These are phyloP conservation scores for Globisporangium abappressorium DNA, from an alignment of 352 stramenopile genomes.

Conservation along the genomic window DNA sequence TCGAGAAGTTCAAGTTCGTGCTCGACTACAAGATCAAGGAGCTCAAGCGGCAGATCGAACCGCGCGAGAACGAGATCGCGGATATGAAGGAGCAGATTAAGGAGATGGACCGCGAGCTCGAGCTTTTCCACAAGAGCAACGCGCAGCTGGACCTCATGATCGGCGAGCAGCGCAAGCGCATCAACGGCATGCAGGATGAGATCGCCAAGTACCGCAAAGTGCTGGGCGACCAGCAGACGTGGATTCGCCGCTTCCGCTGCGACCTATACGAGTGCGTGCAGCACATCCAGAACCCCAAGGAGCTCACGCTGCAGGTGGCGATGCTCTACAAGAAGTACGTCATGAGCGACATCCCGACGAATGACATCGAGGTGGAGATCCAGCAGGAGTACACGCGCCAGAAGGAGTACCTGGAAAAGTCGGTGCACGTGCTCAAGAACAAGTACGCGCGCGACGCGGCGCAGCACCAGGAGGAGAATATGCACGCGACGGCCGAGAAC, in stretches of 20 bases:
- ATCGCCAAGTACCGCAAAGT: constrained; percentile 55
- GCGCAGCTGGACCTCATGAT: constrained; percentile 92
- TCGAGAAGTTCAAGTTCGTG: constrained; percentile 97
- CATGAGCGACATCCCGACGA: constrained; percentile 32
- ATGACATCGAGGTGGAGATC: constrained; percentile 65
- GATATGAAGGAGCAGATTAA: constrained; percentile 95
- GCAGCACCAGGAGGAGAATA: constrained; percentile 59
- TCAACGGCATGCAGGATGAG: constrained; percentile 87
- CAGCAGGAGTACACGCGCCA: constrained; percentile 89
- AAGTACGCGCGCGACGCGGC: constrained; percentile 79
- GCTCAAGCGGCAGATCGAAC: constrained; percentile 93
- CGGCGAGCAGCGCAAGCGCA: constrained; percentile 81
- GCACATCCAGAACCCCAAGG: constrained; percentile 67
- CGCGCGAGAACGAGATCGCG: constrained; percentile 92
- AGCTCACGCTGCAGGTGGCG: constrained; percentile 76
- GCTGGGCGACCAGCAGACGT: constrained; percentile 61
- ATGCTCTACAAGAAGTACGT: constrained; percentile 77
- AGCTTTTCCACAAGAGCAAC: constrained; percentile 95
- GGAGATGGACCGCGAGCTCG: constrained; percentile 94
- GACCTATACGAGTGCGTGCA: constrained; percentile 86
- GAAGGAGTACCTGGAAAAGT: constrained; percentile 92
- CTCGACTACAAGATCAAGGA: constrained; percentile 97
- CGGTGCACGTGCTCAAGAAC: constrained; percentile 85
- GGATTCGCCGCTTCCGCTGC: constrained; percentile 71
- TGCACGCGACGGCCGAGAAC: constrained; percentile 77